Conservation (phyloP, 225 moss, liverwort and hornwort species). For the Ulota crispa region DNA sequence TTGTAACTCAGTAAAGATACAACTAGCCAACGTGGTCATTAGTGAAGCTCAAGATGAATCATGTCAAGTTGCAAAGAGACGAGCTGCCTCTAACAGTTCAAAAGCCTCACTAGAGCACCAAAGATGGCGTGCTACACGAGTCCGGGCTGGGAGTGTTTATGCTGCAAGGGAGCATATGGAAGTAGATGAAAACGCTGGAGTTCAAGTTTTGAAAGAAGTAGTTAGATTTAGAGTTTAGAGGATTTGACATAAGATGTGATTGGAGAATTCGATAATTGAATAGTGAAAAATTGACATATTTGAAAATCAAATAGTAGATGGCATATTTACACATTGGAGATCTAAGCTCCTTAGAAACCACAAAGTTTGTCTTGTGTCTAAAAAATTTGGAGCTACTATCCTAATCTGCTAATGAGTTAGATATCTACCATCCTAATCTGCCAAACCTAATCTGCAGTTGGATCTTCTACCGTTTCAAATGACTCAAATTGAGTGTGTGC, state of each 20-base stretch:
- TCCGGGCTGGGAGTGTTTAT: neutral
- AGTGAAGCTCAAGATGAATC: rapidly evolving
- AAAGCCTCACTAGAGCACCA: neutral
- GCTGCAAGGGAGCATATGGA: neutral
- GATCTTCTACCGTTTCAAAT: neutral
- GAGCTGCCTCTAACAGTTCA: neutral
- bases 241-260: neutral
- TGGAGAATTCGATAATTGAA: neutral
- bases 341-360: too few species aligned
- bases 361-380: neutral
- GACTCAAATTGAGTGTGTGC: neutral
- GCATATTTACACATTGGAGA: too few species aligned
- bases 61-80: neutral
- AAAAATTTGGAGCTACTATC: neutral
- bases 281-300: too few species aligned
- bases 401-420: neutral
- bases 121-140: neutral
- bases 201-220: too few species aligned
- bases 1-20: neutral
- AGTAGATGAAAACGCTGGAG: neutral
- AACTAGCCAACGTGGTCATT: neutral
- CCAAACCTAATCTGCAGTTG: neutral
- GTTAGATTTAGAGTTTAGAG: too few species aligned
- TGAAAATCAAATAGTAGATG: too few species aligned
- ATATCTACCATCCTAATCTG: too few species aligned